Evolutionary conservation across 2,329 filamentous ascomycete genomes (phyloP), one percentile per base, ranked within the genome.

Genomic region (Scolecobasidium constrictum): DNA sequence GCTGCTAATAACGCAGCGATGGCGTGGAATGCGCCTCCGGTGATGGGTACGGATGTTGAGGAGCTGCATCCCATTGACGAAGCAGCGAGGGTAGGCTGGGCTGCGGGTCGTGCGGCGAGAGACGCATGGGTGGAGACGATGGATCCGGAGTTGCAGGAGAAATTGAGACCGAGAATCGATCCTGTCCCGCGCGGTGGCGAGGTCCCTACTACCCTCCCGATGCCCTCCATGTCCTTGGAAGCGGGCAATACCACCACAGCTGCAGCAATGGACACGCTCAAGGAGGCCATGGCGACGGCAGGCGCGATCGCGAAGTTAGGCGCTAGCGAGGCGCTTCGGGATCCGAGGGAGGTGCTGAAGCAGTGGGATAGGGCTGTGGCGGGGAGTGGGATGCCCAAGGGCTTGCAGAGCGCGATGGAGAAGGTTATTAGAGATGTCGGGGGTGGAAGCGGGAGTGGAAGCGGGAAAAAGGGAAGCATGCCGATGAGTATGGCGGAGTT

Each of bases 401-500:
- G n/a, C n/a, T n/a, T 31, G 26, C 26, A 31, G 5, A 11, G 17
- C 7, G n/a, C 39, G 26, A 9, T 15, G 22, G 23, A 42, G 15
- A 42, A 18, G 13, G 11, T 13, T n/a, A n/a, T n/a, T n/a, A n/a
- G n/a, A n/a, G n/a, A n/a, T n/a, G n/a, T n/a, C n/a, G n/a, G n/a
- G 13, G 42, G 11, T 63, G 19, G 56, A 58, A 43, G 52, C 13
- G 39, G 36, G 39, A 9, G 35, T 39, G 40, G 15, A 19, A 20
- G 33, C 9, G 15, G 40, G 53, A 4, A 49, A 52, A 13, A 56
- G 53, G 42, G 53, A 38, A 15, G 17, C 20, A 22, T 71, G 4
- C 60, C 77, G 5, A 73, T 82, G 67, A 75, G 65, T 38, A 67
- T 81, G 2, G 72, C 79, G 48, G 80, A 83, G 46, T 72, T 77